Percentiles rank a stretch among this genome's conserved stretches.
Conservation (phyloP, 169 alveolate species). For the Eimeria mitis region DNA sequence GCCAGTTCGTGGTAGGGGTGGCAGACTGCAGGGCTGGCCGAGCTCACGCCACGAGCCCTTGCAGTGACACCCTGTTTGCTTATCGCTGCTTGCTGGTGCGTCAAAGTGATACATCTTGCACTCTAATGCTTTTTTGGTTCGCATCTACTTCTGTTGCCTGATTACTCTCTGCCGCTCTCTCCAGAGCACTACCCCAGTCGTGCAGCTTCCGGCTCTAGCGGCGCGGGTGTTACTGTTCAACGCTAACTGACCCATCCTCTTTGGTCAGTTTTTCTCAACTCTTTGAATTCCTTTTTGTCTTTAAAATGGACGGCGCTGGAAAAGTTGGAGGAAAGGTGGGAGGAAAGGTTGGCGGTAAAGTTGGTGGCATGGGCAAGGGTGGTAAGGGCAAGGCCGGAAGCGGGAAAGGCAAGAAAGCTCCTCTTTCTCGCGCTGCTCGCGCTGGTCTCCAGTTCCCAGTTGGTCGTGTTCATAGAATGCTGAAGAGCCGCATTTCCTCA, state of each 20-base stretch:
- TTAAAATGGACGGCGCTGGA: conserved; percentile 84
- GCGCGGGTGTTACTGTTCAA: conserved; percentile 12
- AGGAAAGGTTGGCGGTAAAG: conserved; percentile 86
- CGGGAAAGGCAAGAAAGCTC: conserved; percentile 95
- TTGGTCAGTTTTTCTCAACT: neutral
- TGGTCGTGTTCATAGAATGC: conserved; percentile 99
- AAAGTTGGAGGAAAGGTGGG: conserved; percentile 85
- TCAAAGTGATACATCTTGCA: neutral
- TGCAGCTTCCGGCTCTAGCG: conserved; percentile 22
- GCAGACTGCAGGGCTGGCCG: conserved; percentile 65
- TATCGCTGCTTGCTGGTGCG: conserved; percentile 41
- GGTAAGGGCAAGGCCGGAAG: conserved; percentile 83
- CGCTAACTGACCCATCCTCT: conserved; percentile 7
- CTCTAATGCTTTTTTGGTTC: conserved; percentile 42
- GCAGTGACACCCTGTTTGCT: conserved; percentile 4
- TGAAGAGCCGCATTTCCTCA: conserved; percentile 98
- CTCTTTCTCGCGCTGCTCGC: conserved; percentile 99
- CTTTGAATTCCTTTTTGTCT: conserved; percentile 26
- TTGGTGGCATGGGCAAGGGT: conserved; percentile 84
- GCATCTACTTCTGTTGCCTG: conserved; percentile 26
- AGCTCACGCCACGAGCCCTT: conserved; percentile 60
- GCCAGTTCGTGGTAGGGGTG: conserved; percentile 37
- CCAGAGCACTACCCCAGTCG: conserved; percentile 19
- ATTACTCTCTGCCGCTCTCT: conserved; percentile 15
- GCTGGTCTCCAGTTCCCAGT: conserved; percentile 99